Evolutionary conservation across 805 yeast species (phyloP).

Genomic region (Kazachstania psychrophila): DNA sequence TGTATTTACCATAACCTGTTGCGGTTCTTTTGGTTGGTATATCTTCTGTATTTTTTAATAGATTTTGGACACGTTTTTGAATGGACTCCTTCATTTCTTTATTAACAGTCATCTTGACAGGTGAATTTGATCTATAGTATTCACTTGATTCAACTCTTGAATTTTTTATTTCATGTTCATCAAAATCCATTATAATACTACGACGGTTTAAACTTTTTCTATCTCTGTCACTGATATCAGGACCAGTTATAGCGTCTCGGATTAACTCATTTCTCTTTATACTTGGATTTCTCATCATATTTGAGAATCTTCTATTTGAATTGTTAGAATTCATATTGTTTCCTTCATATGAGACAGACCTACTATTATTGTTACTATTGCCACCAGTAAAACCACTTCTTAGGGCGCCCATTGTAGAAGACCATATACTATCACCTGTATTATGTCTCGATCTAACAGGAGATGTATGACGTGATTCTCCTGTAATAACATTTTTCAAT

Average conservation of each 20-base stretch:
- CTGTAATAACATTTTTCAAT: conserved; percentile 16
- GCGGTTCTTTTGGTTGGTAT: conserved; percentile 44
- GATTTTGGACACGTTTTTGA: conserved; percentile 46
- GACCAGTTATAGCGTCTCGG: no score
- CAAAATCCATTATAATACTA: conserved; percentile 3
- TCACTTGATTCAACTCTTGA: conserved; percentile 4
- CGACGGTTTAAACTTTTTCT: conserved; percentile 1
- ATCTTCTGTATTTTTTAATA: conserved; percentile 30
- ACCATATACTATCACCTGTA: conserved; percentile 19
- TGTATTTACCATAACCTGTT: conserved; percentile 70
- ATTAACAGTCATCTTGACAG: conserved; percentile 4
- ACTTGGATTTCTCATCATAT: background rate
- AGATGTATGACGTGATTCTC: conserved; percentile 13
- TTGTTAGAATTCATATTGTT: background rate
- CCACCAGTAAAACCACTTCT: conserved; percentile 11
- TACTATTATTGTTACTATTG: conserved; percentile 2
- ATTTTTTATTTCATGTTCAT: conserved; percentile 5
- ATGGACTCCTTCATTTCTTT: conserved; percentile 31
- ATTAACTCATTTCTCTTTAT: no score
- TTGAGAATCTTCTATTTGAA: background rate
- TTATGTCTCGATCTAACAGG: conserved; percentile 20
- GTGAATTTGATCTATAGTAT: conserved; percentile 8
- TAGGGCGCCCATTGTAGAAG: conserved; percentile 14
- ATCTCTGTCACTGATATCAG: background rate
- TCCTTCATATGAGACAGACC: conserved; percentile 6